Percentiles rank a stretch among this genome's conserved stretches.
phyloP scores from a whole-genome alignment of 2,329 filamentous ascomycete species.

The Microthyrium microscopicum region DNA sequence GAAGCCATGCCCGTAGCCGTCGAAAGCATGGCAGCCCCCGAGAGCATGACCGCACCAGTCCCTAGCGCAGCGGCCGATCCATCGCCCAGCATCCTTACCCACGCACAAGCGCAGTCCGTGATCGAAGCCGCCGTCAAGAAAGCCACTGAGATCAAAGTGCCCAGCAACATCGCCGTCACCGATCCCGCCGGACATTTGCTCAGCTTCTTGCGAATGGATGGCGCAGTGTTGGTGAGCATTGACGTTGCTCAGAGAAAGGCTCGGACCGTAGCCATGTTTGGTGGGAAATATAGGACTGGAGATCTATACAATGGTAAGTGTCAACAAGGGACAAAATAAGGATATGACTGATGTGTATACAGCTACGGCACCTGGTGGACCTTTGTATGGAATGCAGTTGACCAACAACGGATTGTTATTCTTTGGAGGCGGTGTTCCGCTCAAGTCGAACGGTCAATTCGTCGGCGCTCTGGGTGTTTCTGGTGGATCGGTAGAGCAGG shows the following conservation, averaged over 20 bases:
- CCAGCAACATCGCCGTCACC: conserved; percentile 16
- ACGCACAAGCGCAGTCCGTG: conserved; percentile 13
- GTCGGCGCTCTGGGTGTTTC: conserved; percentile 17
- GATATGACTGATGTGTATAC: conserved; percentile 10
- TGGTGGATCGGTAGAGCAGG: conserved; percentile 15
- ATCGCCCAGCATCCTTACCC: neutral
- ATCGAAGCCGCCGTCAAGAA: conserved; percentile 13
- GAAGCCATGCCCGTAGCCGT: neutral
- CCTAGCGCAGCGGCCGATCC: neutral
- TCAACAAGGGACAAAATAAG: conserved; percentile 5
- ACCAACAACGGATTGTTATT: conserved; percentile 16
- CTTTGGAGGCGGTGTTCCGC: conserved; percentile 16
- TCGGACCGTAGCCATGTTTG: conserved; percentile 15
- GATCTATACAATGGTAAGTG: conserved; percentile 4
- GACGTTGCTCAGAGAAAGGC: conserved; percentile 17
- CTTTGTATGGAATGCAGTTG: conserved; percentile 13
- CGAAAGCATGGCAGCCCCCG: neutral
- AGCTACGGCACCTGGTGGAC: conserved; percentile 11
- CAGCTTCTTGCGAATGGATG: conserved; percentile 17
- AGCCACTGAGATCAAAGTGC: conserved; percentile 13
- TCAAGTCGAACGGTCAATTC: conserved; percentile 13
- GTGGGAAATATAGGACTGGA: conserved; percentile 10
- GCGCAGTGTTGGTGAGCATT: conserved; percentile 15
- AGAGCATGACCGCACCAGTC: neutral
- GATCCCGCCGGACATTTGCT: conserved; percentile 16